Base-by-base conservation (phyloP, 192 early-diverging fungal species). In the Dissophora globulifera region DNA sequence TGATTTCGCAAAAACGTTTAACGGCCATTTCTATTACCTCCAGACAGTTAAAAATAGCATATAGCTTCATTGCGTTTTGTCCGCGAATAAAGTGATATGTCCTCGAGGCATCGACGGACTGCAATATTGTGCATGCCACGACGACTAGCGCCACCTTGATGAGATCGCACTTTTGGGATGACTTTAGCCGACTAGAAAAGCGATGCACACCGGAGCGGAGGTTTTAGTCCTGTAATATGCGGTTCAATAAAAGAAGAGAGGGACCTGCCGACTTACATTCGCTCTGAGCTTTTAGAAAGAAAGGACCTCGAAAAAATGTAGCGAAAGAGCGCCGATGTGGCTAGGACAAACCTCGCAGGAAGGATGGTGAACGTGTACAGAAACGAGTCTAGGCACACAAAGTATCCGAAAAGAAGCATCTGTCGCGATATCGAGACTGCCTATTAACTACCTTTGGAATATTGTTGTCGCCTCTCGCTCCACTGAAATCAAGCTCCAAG, bases 21-120 rank as follows among this genome's bases (percentile, higher is more conserved):
- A 47, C 16, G 46, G 15, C 46, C 6, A 13, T 38, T 6, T 38
- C 6, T 38, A 47, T 25, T 62, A 96, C 92, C 78, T 99, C 98
- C 46, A 99, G 83, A 29, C 91, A 87, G 68, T 96, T 98, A 67
- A 96, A 98, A 33, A 99, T 97, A 48, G 98, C 94, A 53, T 98
- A 98, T 31, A 99, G 87, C 79, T 99, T 99, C 69, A 99, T 92
- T 17, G 91, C 90, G 50, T 93, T 89, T 79, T 99, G 98, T 9
- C 96, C 98, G 23, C 98, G 91, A 30, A 99, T 93, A 40, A 90
- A 88, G 81, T 98, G 96, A 84, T 99, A 99, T 56, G 97, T 82
- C 66, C 89, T 82, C 17, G 94, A 92, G 1, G 95, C 88, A 71
- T 99, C 96, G 26, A 98, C 86, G 17, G 84, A 86, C 56, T 89